Percentiles rank a stretch among this genome's conserved stretches.
These are phyloP conservation scores for Aspergillus udagawae DNA, from an alignment of 2,329 filamentous ascomycete species.

Conservation along the genomic window DNA sequence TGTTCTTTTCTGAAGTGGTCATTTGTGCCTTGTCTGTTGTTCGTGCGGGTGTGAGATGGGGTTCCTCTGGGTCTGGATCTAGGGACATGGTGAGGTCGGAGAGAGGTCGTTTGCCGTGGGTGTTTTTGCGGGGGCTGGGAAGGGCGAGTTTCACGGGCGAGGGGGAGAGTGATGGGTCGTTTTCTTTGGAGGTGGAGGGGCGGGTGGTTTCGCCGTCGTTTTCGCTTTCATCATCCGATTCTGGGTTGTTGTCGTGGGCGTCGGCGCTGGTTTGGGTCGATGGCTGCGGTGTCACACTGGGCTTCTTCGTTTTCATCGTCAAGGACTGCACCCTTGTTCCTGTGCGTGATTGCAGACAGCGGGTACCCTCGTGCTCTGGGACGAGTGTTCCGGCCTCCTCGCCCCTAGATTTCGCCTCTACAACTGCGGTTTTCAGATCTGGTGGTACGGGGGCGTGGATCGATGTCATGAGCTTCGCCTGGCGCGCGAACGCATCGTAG, in stretches of 20 bases:
- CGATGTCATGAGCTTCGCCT: conserved; percentile 59
- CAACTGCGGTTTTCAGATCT: conserved; percentile 42
- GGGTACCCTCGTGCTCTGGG: conserved; percentile 21
- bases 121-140: conserved; percentile 34
- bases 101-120: conserved; percentile 41
- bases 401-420: conserved; percentile 52
- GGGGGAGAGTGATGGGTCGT: conserved; percentile 42
- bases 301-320: conserved; percentile 29
- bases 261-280: conserved; percentile 4
- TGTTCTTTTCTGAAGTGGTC: conserved; percentile 40
- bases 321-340: conserved; percentile 16
- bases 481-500: conserved; percentile 53
- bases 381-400: conserved; percentile 41
- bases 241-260: conserved; percentile 1
- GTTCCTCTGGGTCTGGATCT: conserved; percentile 27
- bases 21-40: conserved; percentile 17
- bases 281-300: background rate
- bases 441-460: conserved; percentile 56
- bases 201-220: conserved; percentile 20
- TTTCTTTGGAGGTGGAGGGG: conserved; percentile 44
- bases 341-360: conserved; percentile 11
- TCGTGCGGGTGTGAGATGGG: conserved; percentile 26
- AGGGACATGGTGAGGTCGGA: conserved; percentile 36
- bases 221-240: conserved; percentile 26
- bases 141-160: conserved; percentile 32